phyloP scores from a whole-genome alignment of 1,284 basidiomycete genomes.

The Malassezia yamatoensis region DNA sequence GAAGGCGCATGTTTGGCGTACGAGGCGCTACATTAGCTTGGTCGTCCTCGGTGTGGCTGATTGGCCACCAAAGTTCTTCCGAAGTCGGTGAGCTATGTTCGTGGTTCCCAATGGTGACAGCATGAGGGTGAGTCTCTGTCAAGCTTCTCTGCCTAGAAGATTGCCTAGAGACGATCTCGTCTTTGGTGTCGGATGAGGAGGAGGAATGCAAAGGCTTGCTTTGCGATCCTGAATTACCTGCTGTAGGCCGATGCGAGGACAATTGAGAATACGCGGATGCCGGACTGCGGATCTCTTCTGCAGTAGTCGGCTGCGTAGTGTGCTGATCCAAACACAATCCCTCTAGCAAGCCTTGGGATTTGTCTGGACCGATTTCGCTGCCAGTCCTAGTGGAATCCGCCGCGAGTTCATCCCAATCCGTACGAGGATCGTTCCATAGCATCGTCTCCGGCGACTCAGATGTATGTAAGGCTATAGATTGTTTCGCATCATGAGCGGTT shows the following conservation, averaged over 20 bases:
- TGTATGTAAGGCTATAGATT: not conserved
- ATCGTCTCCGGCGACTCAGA: not conserved
- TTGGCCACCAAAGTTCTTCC: not conserved
- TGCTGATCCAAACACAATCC: not conserved
- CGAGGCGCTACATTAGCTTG: not conserved
- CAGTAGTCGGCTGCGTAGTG: not conserved
- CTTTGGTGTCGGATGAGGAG: too few relatives aligned
- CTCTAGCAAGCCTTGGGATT: not conserved
- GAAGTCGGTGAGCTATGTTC: not conserved
- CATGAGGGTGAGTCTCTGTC: too few relatives aligned
- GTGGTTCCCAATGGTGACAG: too few relatives aligned
- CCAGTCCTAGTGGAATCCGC: not conserved
- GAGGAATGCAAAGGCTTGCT: too few relatives aligned
- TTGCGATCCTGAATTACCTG: too few relatives aligned
- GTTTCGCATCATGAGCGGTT: not conserved
- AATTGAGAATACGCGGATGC: slow-evolving; percentile 2
- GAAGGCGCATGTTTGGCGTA: not conserved
- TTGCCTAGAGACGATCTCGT: too few relatives aligned
- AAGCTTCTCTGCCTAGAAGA: too few relatives aligned
- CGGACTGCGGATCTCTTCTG: not conserved
- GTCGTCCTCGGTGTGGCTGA: not conserved
- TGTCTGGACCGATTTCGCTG: not conserved
- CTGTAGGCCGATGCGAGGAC: not conserved
- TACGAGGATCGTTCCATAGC: too few relatives aligned
- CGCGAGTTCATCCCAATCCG: too few relatives aligned